Evolutionary conservation across 345 rosid species (phyloP), one percentile per base, ranked within the genome.

Genomic region (Adansonia digitata): DNA sequence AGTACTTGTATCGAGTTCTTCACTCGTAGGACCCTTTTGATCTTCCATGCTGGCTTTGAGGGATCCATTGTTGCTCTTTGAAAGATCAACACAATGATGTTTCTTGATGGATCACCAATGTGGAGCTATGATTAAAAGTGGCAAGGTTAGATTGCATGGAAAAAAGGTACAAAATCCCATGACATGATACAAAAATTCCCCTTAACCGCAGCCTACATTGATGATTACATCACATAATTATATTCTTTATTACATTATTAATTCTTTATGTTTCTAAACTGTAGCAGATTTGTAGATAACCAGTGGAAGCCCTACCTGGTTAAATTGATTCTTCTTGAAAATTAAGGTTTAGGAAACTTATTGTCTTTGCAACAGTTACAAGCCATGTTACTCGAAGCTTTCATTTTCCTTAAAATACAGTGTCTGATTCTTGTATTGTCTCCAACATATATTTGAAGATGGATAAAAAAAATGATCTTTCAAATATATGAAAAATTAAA

Each of bases 61-160:
- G 85, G 86, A 29, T 82, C 73, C 24, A 29, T 62, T 52, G 71
- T 37, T 43, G 89, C 84, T 60, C 66, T 79, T 7, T 72, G 80
- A 82, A 84, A 79, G 70, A 86, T 85, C 51, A 81, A 80, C 79
- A 81, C 86, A 15, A 69, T 46, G 51, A 89, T 79, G 35, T 82
- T 85, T 73, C 87, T 89, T 15, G 87, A 79, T 5, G 85, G 81
- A 75, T 87, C 90, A 57, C 85, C 86, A 34, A 48, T 57, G 43
- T 39, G 55, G 39, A 84, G 73, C 76, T 84, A 88, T 83, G 74
- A 57, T 63, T 45, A 71, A 78, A 20, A 57, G 51, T 29, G 51
- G 27, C 15, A 52, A 27, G 64, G 55, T n/a, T 27, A 42, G 74
- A 2, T 18, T 69, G 29, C 2, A 18, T 15, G 7, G 4, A 46